Evolutionary conservation across 192 early-diverging fungal species (phyloP), one percentile per base, ranked within the genome.

Genomic region (Geosiphon pyriformis): DNA sequence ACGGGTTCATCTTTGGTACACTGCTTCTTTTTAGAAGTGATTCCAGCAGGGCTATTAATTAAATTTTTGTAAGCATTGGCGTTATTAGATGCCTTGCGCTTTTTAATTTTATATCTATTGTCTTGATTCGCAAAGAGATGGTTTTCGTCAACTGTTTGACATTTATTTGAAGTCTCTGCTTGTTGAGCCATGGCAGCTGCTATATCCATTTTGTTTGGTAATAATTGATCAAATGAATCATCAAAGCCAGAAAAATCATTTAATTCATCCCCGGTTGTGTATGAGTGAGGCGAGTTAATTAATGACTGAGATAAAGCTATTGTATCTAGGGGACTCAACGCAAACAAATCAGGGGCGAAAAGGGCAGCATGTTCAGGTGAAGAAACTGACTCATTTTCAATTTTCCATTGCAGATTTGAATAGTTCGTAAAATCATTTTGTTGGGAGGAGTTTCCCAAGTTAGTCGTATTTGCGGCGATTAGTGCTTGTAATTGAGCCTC

Each of bases 401-500:
- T 32, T 8, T 53, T 31, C 18, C n/a, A 62, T 59, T 4, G 30
- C 15, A 30, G 26, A n/a, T 58, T 31, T 58, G 2, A 4, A n/a
- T 33, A 18, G n/a, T 35, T 29, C 1, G 23, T 2, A 54, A 32
- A n/a, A 34, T 7, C 25, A 33, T 59, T 30, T 12, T 23, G 33
- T 4, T 25, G 12, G 32, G 4, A 7, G 33, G 48, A 10, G 23
- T 32, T 20, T 11, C 12, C 12, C 0, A 12, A 23, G 12, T 50
- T 20, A 31, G 6, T 7, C 18, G 3, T 33, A 51, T 64, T 64
- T 2, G 6, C 31, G 8, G 47, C 48, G 2, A 63, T 23, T 17
- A 64, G 33, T 26, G 48, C 48, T 51, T 64, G 49, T 31, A 64
- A 32, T 64, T 64, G 61, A 12, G 61, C 27, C 4, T 64, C 61